Evolutionary conservation across 2,329 filamentous ascomycete genomes (phyloP), one percentile per base, ranked within the genome.

Genomic region (Cordyceps sp.): DNA sequence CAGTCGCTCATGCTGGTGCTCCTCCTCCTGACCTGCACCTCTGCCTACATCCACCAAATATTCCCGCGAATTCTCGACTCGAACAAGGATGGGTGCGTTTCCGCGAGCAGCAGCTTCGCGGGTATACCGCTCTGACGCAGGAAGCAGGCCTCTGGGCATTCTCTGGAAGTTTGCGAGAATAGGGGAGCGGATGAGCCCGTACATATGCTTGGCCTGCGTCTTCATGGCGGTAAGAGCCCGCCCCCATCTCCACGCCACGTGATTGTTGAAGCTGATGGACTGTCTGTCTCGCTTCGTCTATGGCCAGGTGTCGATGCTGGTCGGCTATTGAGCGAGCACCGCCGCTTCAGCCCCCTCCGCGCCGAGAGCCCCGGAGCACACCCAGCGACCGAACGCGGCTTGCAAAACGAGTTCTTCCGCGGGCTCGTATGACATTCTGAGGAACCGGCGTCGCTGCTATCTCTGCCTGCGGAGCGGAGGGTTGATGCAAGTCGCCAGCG

Each of bases 151-250:
- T 31, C 72, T 84, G 45, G 83, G 84, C 32, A 78, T 93, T 39
- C 92, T 96, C 52, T 98, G 90, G 90, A 94, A 96, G 59, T 85
- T 75, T 40, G 90, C 90, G 18, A 69, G 90, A 41, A 75, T 98
- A 51, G 90, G 90, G 24, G 90, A 98, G 62, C 64, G 90, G 40
- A 54, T 98, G 42, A 94, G 85, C 53, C 90, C 90, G 26, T 96
- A 96, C 55, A 83, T 98, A 46, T 92, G 84, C 60, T 63, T 96
- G 52, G 92, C 84, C 54, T 96, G 88, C 53, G 66, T 94, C 21
- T 57, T 84, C 45, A 96, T 98, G 86, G 90, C 90, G 42, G 90
- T 94, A 55, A 16, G 29, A 2, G 16, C 26, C 14, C 14, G 5
- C 10, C 5, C 15, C 14, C 12, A 20, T 14, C n/a, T 12, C n/a